Evolutionary conservation across 1,284 basidiomycete species (phyloP).

Genomic region (Cryptococcus floricola): DNA sequence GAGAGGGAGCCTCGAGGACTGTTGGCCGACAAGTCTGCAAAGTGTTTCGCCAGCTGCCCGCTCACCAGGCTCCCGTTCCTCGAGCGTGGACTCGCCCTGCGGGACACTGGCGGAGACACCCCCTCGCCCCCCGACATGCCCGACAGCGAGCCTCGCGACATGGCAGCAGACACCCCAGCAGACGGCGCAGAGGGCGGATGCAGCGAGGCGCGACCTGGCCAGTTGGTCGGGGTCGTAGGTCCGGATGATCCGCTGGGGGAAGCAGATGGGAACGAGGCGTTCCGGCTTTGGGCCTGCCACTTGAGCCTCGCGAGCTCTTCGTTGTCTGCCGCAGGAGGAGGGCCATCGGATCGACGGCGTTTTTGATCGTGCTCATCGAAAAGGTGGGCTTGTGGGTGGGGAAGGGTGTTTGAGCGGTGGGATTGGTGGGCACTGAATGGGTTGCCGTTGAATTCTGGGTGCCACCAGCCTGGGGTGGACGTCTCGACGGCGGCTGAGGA

Average conservation of each 20-base stretch:
- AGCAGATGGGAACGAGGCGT: slow-evolving; percentile 35
- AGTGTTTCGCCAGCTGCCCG: slow-evolving; percentile 35
- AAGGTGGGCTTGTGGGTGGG: slow-evolving; percentile 9
- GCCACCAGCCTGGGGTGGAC: slow-evolving; percentile 37
- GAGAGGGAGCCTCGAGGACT: neutral
- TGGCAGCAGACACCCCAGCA: slow-evolving; percentile 16
- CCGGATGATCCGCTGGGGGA: slow-evolving; percentile 1
- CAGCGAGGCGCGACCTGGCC: slow-evolving; percentile 5
- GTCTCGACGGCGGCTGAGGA: slow-evolving; percentile 18
- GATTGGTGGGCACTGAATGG: slow-evolving; percentile 1
- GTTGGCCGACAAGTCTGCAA: slow-evolving; percentile 37
- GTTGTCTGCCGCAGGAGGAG: slow-evolving; percentile 28
- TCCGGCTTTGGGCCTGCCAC: slow-evolving; percentile 42
- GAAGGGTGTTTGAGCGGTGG: slow-evolving; percentile 14
- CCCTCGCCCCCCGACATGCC: slow-evolving; percentile 7
- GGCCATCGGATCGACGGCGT: slow-evolving; percentile 38
- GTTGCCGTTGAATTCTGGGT: slow-evolving; percentile 29
- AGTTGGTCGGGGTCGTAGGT: slow-evolving; percentile 1
- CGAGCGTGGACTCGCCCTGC: slow-evolving; percentile 15
- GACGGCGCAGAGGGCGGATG: slow-evolving; percentile 25
- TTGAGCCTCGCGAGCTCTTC: slow-evolving; percentile 40
- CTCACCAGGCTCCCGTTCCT: slow-evolving; percentile 36
- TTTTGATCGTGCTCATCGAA: slow-evolving; percentile 37
- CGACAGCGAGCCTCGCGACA: slow-evolving; percentile 25
- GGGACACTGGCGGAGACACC: slow-evolving; percentile 7